These are phyloP conservation scores for Zangia roseola DNA, from an alignment of 768 basidiomycete species.

Conservation along the genomic window DNA sequence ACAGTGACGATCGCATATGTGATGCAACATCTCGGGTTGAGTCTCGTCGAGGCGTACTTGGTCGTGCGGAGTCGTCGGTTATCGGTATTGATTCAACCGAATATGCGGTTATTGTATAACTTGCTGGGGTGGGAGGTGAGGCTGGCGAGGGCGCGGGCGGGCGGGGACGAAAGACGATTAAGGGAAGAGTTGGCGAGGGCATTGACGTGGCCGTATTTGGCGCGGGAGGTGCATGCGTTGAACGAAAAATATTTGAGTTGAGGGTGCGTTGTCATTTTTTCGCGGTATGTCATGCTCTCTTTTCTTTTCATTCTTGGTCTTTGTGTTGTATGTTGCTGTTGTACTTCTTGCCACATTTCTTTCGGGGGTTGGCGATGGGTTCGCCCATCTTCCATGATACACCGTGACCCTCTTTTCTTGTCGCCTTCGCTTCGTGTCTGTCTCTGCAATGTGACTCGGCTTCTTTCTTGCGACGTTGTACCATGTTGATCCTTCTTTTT, in stretches of 20 bases:
- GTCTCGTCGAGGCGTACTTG: slow-evolving; percentile 91
- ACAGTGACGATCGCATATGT: slow-evolving; percentile 97
- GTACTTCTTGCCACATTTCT: too few relatives aligned
- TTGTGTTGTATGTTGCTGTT: neutral
- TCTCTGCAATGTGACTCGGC: too few relatives aligned
- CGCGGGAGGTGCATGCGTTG: slow-evolving; percentile 79
- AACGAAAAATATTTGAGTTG: slow-evolving; percentile 79
- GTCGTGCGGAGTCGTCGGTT: slow-evolving; percentile 87
- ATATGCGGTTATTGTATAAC: slow-evolving; percentile 94
- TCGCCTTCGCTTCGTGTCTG: too few relatives aligned
- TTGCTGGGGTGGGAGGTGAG: slow-evolving; percentile 93
- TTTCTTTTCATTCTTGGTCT: neutral
- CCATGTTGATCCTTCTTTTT: too few relatives aligned
- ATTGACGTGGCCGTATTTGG: slow-evolving; percentile 81
- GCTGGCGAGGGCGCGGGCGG: slow-evolving; percentile 75
- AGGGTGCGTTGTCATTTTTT: slow-evolving; percentile 5
- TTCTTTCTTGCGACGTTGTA: too few relatives aligned
- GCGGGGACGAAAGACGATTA: slow-evolving; percentile 47
- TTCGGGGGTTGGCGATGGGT: too few relatives aligned
- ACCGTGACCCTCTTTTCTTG: too few relatives aligned
- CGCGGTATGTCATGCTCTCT: neutral
- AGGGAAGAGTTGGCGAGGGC: slow-evolving; percentile 62
- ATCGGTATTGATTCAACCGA: slow-evolving; percentile 91
- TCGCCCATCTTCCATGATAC: too few relatives aligned
- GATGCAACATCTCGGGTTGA: slow-evolving; percentile 86